phyloP scores from a whole-genome alignment of 805 yeast genomes.

The Jamesozyma lodderae region DNA sequence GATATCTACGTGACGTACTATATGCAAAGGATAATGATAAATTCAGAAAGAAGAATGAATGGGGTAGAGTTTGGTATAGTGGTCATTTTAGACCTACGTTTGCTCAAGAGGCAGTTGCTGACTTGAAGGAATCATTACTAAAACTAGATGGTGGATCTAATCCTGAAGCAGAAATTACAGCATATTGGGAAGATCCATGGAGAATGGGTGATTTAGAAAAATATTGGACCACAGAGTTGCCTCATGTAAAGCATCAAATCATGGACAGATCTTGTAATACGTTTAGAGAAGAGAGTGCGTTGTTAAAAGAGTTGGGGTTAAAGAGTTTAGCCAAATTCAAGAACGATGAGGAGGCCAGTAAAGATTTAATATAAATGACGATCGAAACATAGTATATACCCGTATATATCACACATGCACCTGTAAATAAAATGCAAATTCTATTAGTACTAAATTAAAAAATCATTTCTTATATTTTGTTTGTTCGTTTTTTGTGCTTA shows the following conservation, averaged over 20 bases:
- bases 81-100: constrained; percentile 87
- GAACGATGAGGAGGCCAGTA: neutral
- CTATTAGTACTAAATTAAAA: neutral
- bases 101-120: constrained; percentile 87
- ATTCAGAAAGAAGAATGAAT: constrained; percentile 62
- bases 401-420: neutral
- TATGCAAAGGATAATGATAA: constrained; percentile 50
- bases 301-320: constrained; percentile 48
- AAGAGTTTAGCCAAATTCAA: constrained; percentile 14
- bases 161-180: neutral
- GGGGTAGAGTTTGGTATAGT: constrained; percentile 76
- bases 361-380: neutral
- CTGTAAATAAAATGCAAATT: constrained; percentile 1
- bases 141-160: constrained; percentile 8
- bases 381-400: neutral
- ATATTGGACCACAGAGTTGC: constrained; percentile 53
- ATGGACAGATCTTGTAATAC: constrained; percentile 43
- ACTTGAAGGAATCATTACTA: constrained; percentile 36
- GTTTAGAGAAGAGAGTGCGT: constrained; percentile 58
- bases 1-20: constrained; percentile 62
- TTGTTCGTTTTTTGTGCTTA: neutral
- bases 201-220: constrained; percentile 64
- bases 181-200: constrained; percentile 82
- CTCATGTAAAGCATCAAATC: constrained; percentile 46
- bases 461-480: neutral